Base-by-base conservation (phyloP, 352 stramenopile genomes). In the Peronosclerospora sorghi region DNA sequence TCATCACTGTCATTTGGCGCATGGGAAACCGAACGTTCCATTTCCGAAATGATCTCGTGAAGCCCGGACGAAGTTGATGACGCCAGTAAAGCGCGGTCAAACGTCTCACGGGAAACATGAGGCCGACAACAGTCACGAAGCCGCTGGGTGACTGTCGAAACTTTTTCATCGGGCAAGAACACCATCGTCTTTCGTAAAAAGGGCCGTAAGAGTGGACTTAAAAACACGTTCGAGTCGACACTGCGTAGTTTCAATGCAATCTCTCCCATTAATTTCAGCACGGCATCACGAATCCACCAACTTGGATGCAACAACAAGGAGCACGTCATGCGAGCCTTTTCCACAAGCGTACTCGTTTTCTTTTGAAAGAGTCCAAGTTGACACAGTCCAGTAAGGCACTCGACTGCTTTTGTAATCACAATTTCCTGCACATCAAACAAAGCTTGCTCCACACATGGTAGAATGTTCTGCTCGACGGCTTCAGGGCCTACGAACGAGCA, bases 361-460 rank as follows among this genome's bases (percentile, higher is more conserved):
- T 80, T 83, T 44, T 88, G 83, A 24, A 98, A 84, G 0, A 99
- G 62, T 9, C 86, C 87, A 18, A 97, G 71, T 26, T 95, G 73
- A 27, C 95, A 86, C 12, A 98, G 62, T 5, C 86, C 65, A 17
- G 68, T 77, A 10, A 98, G 62, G 45, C 92, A 98, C 15, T 81
- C 65, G 2, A 98, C 60, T 14, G 94, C 94, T 37, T 93, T 85
- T 1, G 76, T 88, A 21, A 98, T 93, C 9, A 98, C 96, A 35
- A 94, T 83, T 41, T 98, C 94, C 56, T 97, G 83, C 1, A 92
- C 78, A 69, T 99, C 96, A 40, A 96, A 95, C 1, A 99, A 73
- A 6, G 89, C 94, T 51, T 96, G 93, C 59, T 98, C 95, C 36
- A 99, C 91, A 54, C 93, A 98, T 17, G 95, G 95, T 17, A 98